Evolutionary conservation across 441 rosid species (phyloP).

Genomic region (Erodium moschatum): DNA sequence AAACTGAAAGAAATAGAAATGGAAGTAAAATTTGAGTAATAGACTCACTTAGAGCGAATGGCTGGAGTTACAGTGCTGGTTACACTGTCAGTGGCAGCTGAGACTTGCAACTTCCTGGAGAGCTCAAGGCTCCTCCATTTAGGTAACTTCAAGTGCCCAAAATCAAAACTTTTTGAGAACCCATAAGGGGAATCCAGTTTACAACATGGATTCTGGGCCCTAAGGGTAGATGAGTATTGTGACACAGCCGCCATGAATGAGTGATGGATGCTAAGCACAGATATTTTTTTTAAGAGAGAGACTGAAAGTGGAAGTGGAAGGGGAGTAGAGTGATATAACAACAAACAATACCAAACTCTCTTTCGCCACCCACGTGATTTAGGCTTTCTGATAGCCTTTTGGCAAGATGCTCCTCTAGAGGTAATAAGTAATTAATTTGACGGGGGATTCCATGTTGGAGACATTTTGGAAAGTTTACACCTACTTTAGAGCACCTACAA

Average conservation of each 20-base stretch:
- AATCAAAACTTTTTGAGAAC: slow-evolving; percentile 13
- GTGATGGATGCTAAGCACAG: neutral
- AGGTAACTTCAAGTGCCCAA: slow-evolving; percentile 9
- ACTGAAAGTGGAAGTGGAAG: too few species aligned
- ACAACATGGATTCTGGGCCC: slow-evolving; percentile 1
- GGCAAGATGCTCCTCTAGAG: too few species aligned
- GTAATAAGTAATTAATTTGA: too few species aligned
- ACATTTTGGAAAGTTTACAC: too few species aligned
- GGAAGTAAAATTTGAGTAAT: neutral
- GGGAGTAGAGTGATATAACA: too few species aligned
- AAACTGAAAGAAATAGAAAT: neutral
- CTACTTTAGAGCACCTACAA: too few species aligned
- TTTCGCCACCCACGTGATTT: too few species aligned
- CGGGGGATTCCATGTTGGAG: too few species aligned
- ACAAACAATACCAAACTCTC: too few species aligned
- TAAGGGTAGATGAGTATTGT: neutral
- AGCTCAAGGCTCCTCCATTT: slow-evolving; percentile 10
- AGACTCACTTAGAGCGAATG: slow-evolving; percentile 17
- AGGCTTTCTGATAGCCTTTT: too few species aligned
- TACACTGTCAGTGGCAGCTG: slow-evolving; percentile 20
- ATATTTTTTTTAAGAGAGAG: too few species aligned
- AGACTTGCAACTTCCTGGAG: slow-evolving; percentile 19
- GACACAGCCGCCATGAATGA: slow-evolving; percentile 3
- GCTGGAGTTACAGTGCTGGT: slow-evolving; percentile 10
- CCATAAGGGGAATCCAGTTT: slow-evolving; percentile 1